Evolutionary conservation across 176 grass and related monocot species (phyloP), one percentile per base, ranked within the genome.

Genomic region (Triticum urartu): DNA sequence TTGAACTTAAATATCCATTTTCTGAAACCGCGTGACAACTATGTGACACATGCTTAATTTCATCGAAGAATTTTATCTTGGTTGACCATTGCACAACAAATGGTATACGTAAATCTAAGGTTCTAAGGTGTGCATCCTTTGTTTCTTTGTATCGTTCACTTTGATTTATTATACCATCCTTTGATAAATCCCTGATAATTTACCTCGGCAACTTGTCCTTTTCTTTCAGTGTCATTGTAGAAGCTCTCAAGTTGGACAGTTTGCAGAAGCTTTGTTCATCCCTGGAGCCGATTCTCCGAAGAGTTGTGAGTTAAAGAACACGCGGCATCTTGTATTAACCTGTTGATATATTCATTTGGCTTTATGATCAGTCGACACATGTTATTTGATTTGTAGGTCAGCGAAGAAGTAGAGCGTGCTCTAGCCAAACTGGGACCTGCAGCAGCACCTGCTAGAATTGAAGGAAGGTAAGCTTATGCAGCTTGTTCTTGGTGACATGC

Each of bases 251-350:
- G 87, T 75, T 99, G 85, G 97, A 96, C 78, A 92, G 92, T 79
- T 88, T 99, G 81, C 97, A 99, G 82, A 99, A 96, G 83, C 90
- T 96, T 72, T 99, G 94, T 82, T 99, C 97, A 68, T 99, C 97
- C 35, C 83, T 99, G 11, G 97, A 99, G 77, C 97, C 97, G 32
- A 94, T 99, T 86, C 94, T 99, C 64, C 92, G 94, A 61, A 87
- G 92, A 99, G 94, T 99, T 90, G 97, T 99, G 82, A 96, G 96
- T 89, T 77, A 17, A 63, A 84, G 45, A 62, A 75, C 22, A 68
- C 58, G 30, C 39, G 73, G 18, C 33, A 11, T 36, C 24, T 40
- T 45, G 42, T 84, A 68, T 47, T 7, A 62, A 86, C 40, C 34
- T 77, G 20, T 77, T 86, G 28, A 72, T 81, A 78, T 64, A 54